Conservation (phyloP, 1,139 yeast species). For the Nakaseomyces bracarensis region DNA sequence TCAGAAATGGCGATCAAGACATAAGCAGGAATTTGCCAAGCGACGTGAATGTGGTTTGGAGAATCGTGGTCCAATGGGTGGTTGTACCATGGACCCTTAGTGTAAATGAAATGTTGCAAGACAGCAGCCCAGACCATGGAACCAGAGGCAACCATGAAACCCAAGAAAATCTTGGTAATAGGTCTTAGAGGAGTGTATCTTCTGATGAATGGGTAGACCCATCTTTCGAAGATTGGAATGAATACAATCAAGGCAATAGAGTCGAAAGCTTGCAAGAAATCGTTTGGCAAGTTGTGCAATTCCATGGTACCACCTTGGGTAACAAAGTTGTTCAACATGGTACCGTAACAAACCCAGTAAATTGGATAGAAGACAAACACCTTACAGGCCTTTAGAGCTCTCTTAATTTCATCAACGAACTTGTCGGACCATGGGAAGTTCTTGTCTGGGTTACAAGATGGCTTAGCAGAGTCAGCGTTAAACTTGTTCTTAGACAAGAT, state of each 20-base stretch:
- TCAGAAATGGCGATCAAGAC: conserved; percentile 56
- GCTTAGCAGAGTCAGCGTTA: conserved; percentile 47
- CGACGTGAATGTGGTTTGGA: conserved; percentile 28
- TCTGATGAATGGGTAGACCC: conserved; percentile 53
- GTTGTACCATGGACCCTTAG: conserved; percentile 70
- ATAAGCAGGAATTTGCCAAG: conserved; percentile 45
- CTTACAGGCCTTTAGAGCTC: conserved; percentile 52
- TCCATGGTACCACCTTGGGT: conserved; percentile 63
- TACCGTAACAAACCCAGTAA: conserved; percentile 58
- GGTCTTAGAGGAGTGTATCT: conserved; percentile 53
- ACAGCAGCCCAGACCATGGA: conserved; percentile 79
- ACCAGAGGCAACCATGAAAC: conserved; percentile 62
- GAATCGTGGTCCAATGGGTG: conserved; percentile 42
- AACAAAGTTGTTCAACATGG: conserved; percentile 54
- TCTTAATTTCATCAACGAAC: conserved; percentile 53
- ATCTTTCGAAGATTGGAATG: conserved; percentile 54
- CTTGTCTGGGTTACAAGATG: conserved; percentile 41
- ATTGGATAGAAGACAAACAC: conserved; percentile 56
- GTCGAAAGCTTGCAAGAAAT: conserved; percentile 58
- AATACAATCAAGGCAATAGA: conserved; percentile 57
- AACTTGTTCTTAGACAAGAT: conserved; percentile 44
- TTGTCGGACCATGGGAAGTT: conserved; percentile 38
- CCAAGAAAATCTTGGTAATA: conserved; percentile 63
- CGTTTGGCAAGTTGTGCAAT: conserved; percentile 63
- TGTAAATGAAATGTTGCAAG: conserved; percentile 65